phyloP scores from a whole-genome alignment of 768 basidiomycete genomes.

The Lactarius pseudohatsudake region DNA sequence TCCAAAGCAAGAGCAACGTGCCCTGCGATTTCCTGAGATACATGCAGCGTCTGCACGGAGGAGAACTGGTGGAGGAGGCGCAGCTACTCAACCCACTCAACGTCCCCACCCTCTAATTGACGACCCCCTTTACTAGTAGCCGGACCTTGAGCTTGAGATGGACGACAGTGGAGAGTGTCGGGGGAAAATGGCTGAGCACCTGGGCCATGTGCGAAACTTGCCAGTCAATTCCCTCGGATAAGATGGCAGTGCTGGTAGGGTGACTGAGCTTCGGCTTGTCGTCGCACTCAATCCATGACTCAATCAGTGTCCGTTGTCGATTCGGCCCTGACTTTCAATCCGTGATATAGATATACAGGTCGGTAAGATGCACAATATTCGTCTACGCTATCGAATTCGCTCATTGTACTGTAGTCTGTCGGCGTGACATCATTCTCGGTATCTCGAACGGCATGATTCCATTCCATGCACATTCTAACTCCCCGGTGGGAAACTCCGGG shows the following conservation, averaged over 20 bases:
- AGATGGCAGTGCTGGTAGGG: no score
- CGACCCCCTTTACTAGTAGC: no score
- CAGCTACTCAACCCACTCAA: background rate
- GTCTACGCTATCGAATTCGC: background rate
- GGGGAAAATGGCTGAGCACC: background rate
- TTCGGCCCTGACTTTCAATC: background rate
- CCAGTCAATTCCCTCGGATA: no score
- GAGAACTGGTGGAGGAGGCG: background rate
- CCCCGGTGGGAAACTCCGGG: background rate
- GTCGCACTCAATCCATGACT: no score
- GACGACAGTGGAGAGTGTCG: background rate
- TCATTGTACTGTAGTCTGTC: background rate
- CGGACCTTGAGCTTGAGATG: background rate
- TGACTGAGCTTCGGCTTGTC: no score
- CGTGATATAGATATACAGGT: background rate
- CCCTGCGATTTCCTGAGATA: background rate
- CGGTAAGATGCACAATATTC: background rate
- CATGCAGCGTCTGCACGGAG: background rate
- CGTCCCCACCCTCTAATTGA: no score
- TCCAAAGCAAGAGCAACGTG: background rate
- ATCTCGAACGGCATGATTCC: constrained; percentile 19
- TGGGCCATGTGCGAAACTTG: no score
- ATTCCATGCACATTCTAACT: constrained; percentile 19
- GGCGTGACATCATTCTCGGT: background rate
- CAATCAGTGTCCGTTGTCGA: background rate